Evolutionary conservation across 345 rosid genomes (phyloP), one percentile per base, ranked within the genome.

Genomic region (Brassica carinata): DNA sequence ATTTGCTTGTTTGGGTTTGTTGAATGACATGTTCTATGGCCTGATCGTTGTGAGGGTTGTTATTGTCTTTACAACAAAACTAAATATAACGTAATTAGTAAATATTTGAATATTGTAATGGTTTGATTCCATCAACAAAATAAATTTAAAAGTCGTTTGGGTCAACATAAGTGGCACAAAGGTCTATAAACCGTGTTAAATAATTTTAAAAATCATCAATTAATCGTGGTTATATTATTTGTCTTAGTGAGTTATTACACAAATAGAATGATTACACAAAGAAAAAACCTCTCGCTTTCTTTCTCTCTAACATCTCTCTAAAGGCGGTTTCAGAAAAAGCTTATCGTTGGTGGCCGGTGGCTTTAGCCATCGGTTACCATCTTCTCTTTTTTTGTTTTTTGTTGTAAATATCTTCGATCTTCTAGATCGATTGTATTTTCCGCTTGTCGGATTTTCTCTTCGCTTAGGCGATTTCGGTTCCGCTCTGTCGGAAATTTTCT

Each of bases 91-190:
- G 53, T 26, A 26, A 0, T 6, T 40, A 17, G 4, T 40, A 26
- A 40, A 40, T 15, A 2, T 6, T 17, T 62, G 5, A 38, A 7
- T 51, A 30, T 74, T 27, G 23, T 40, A 58, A 17, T 45, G 45
- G 26, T 69, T 76, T 61, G 51, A 61, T 69, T 61, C 48, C 33
- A 30, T 77, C 33, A 27, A 23, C 14, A 51, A 48, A 18, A 57
- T 67, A 59, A 38, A 18, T 15, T 2, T 36, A 68, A 59, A 43
- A 58, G 53, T 69, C 15, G 43, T 68, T 43, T 27, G 63, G 75
- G 75, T 77, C 81, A 70, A 77, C 62, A 45, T 31, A 62, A 69
- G 69, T 69, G 69, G 74, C 69, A 29, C 62, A 59, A 26, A 10
- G 18, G 26, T 11, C 34, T n/a, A 10, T 27, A 4, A n/a, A 26